phyloP scores from a whole-genome alignment of 192 early-diverging fungal species.

The Entomortierella chlamydospora region DNA sequence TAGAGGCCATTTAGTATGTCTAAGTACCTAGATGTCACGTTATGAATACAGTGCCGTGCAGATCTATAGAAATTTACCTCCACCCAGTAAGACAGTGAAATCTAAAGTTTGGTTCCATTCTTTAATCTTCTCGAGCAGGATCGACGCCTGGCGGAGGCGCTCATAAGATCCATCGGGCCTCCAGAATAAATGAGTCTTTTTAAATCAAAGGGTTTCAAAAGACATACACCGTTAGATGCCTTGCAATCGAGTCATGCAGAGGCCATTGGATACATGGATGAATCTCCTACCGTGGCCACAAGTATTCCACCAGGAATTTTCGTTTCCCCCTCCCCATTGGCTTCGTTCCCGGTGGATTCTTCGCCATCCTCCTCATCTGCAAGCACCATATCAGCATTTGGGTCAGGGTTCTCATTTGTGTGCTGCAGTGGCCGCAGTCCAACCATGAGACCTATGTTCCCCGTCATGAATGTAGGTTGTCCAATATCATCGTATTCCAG shows the following conservation, averaged over 20 bases:
- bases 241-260: no score
- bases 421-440: conserved; percentile 33
- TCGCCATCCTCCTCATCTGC: conserved; percentile 26
- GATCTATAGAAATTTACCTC: conserved; percentile 25
- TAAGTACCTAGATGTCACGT: not conserved
- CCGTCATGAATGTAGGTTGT: conserved; percentile 47
- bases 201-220: no score
- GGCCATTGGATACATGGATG: no score
- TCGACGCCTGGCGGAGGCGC: conserved; percentile 48
- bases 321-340: not conserved
- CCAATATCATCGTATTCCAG: conserved; percentile 47
- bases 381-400: conserved; percentile 49
- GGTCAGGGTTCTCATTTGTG: conserved; percentile 34
- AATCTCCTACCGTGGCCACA: conserved; percentile 36
- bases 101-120: conserved; percentile 43
- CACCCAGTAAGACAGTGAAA: conserved; percentile 43
- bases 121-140: conserved; percentile 37
- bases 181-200: conserved; percentile 53
- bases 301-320: conserved; percentile 33
- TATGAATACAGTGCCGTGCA: no score
- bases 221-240: not conserved
- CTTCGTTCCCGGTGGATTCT: not conserved
- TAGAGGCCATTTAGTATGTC: not conserved
- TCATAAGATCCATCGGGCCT: conserved; percentile 54
- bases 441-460: conserved; percentile 49